These are phyloP conservation scores for Litsea cubeba DNA, from an alignment of 164 flowering plant genomes.

Conservation along the genomic window DNA sequence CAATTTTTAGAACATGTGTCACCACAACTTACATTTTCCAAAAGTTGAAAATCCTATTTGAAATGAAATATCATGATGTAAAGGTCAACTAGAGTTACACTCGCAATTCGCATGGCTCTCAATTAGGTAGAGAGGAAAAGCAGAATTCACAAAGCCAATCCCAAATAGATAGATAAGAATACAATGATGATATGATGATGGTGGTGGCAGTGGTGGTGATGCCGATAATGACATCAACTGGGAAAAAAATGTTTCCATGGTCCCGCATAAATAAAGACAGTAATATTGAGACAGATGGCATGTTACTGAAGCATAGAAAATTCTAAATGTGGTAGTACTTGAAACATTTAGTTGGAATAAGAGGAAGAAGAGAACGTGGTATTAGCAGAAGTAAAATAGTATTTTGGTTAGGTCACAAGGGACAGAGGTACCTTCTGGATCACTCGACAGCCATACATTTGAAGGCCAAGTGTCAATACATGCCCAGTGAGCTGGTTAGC, in stretches of 20 bases:
- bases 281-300: background rate
- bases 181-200: too few relatives aligned
- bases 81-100: background rate
- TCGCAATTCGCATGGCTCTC: background rate
- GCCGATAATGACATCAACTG: background rate
- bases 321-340: background rate
- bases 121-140: too few relatives aligned
- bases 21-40: background rate
- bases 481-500: conserved; percentile 69
- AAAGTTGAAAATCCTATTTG: background rate
- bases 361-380: too few relatives aligned
- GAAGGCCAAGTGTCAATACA: conserved; percentile 75
- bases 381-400: background rate
- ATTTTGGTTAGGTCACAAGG: background rate
- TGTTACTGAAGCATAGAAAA: background rate
- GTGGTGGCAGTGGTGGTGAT: too few relatives aligned
- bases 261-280: background rate
- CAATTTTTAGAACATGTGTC: too few relatives aligned
- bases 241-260: background rate
- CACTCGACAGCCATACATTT: conserved; percentile 93
- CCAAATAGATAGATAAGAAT: too few relatives aligned
- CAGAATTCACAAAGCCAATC: too few relatives aligned
- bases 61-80: background rate
- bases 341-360: background rate
- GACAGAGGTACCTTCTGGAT: conserved; percentile 63